These are phyloP conservation scores for Ceratorhiza oryzae-sativae DNA, from an alignment of 1,284 basidiomycete species.

Conservation along the genomic window DNA sequence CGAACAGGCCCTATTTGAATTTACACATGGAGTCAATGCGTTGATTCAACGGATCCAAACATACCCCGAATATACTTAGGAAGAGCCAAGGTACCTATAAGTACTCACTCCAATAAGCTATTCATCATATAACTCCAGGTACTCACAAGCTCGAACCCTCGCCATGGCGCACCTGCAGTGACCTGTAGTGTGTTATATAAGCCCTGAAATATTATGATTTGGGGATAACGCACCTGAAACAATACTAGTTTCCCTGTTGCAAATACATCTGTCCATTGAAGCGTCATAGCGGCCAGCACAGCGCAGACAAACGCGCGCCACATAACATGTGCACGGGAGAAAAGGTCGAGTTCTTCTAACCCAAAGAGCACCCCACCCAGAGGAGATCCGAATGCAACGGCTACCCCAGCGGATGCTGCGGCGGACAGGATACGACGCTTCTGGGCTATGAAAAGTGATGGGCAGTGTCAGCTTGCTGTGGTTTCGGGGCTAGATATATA, in stretches of 20 bases:
- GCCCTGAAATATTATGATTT: background rate
- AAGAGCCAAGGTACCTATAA: conserved; percentile 68
- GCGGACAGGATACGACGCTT: conserved; percentile 73
- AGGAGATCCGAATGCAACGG: conserved; percentile 77
- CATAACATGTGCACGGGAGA: conserved; percentile 74
- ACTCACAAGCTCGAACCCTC: conserved; percentile 71
- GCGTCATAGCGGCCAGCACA: conserved; percentile 69
- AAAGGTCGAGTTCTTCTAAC: conserved; percentile 74
- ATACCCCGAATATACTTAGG: conserved; percentile 66
- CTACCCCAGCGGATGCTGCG: conserved; percentile 74
- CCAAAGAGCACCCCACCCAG: conserved; percentile 77
- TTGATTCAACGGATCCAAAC: conserved; percentile 40
- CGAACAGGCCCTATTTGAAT: conserved; percentile 62
- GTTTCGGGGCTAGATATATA: background rate
- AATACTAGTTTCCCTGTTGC: conserved; percentile 76
- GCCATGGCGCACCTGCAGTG: conserved; percentile 67
- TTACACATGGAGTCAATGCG: background rate
- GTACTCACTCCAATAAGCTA: background rate
- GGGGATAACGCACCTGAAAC: conserved; percentile 58
- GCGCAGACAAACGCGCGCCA: conserved; percentile 80
- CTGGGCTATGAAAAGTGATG: conserved; percentile 61
- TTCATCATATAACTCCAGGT: background rate
- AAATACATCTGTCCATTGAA: conserved; percentile 78
- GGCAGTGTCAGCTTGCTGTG: no score
- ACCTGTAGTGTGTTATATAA: conserved; percentile 52